A percentile compares a stretch with the other conserved stretches of the same genome.
These are phyloP conservation scores for Hymenoscyphus repandus DNA, from an alignment of 2,329 filamentous ascomycete genomes.

Conservation along the genomic window DNA sequence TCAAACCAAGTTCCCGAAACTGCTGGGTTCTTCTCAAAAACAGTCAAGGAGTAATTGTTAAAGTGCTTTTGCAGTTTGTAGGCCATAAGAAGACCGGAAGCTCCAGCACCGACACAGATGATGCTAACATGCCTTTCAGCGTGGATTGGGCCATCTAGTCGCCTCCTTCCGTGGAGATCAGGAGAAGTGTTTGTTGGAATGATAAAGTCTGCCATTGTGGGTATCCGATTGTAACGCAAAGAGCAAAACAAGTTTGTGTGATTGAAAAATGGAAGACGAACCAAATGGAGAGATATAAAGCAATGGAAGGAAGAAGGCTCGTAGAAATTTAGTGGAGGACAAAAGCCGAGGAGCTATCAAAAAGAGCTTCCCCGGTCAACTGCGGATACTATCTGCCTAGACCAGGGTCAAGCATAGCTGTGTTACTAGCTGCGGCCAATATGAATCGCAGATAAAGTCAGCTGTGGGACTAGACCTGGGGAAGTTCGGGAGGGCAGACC, in stretches of 20 bases:
- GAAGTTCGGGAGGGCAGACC: background rate
- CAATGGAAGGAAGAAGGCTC: background rate
- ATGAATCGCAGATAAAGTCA: background rate
- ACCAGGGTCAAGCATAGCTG: too few species aligned
- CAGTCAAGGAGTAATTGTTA: slow-evolving; percentile 34
- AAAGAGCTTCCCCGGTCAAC: slow-evolving; percentile 2
- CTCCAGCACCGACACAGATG: slow-evolving; percentile 42
- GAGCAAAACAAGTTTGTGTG: background rate
- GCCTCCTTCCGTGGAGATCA: slow-evolving; percentile 6
- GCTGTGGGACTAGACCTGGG: background rate
- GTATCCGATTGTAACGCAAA: background rate
- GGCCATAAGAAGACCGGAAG: slow-evolving; percentile 41
- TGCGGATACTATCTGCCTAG: slow-evolving; percentile 2
- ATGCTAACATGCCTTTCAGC: slow-evolving; percentile 25
- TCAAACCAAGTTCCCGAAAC: slow-evolving; percentile 48
- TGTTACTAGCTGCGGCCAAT: too few species aligned
- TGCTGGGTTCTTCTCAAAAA: slow-evolving; percentile 45
- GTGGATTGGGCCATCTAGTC: slow-evolving; percentile 21
- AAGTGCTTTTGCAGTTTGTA: slow-evolving; percentile 45
- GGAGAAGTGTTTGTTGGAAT: slow-evolving; percentile 9
- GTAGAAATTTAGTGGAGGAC: background rate
- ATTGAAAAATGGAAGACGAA: background rate
- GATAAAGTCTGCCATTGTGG: slow-evolving; percentile 16
- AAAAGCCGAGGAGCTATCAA: slow-evolving; percentile 3
- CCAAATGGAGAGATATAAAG: background rate